phyloP scores from a whole-genome alignment of 495 filamentous ascomycete genomes.

The Margaritispora aquatica region DNA sequence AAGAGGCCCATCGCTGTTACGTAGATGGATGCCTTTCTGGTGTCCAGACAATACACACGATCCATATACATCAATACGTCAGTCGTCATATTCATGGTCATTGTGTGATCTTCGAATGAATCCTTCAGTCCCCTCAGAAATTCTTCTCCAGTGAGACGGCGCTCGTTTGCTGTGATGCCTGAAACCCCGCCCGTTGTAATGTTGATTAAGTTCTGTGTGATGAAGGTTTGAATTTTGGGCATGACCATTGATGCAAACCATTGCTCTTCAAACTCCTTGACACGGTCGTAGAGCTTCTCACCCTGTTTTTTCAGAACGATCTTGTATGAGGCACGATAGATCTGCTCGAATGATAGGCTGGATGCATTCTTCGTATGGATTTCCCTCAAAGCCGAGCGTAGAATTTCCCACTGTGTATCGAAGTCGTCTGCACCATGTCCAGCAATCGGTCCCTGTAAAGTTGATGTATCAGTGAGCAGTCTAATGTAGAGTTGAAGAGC shows the following conservation, averaged over 20 bases:
- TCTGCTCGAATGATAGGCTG: slow-evolving; percentile 83
- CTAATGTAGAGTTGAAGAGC: neutral
- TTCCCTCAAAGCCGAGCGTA: slow-evolving; percentile 67
- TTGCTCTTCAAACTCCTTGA: slow-evolving; percentile 69
- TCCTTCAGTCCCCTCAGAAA: slow-evolving; percentile 71
- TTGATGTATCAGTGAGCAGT: neutral
- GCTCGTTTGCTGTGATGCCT: slow-evolving; percentile 63
- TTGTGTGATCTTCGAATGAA: slow-evolving; percentile 82
- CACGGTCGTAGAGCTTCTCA: slow-evolving; percentile 71
- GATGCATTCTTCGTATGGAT: slow-evolving; percentile 94
- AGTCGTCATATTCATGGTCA: slow-evolving; percentile 94
- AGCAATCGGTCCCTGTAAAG: neutral
- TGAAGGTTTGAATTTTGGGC: slow-evolving; percentile 51
- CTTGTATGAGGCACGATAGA: slow-evolving; percentile 94
- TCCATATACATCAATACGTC: slow-evolving; percentile 99
- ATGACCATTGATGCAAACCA: slow-evolving; percentile 71
- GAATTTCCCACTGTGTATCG: slow-evolving; percentile 62
- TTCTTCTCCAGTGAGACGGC: slow-evolving; percentile 71
- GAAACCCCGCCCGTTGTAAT: slow-evolving; percentile 36
- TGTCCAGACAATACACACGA: slow-evolving; percentile 67
- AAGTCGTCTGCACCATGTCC: slow-evolving; percentile 20
- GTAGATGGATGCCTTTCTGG: slow-evolving; percentile 72
- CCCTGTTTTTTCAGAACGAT: slow-evolving; percentile 87
- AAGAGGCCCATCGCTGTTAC: slow-evolving; percentile 80
- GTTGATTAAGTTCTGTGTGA: slow-evolving; percentile 53